These are phyloP conservation scores for Aspergillus proliferans DNA, from an alignment of 2,329 filamentous ascomycete species.

Conservation along the genomic window DNA sequence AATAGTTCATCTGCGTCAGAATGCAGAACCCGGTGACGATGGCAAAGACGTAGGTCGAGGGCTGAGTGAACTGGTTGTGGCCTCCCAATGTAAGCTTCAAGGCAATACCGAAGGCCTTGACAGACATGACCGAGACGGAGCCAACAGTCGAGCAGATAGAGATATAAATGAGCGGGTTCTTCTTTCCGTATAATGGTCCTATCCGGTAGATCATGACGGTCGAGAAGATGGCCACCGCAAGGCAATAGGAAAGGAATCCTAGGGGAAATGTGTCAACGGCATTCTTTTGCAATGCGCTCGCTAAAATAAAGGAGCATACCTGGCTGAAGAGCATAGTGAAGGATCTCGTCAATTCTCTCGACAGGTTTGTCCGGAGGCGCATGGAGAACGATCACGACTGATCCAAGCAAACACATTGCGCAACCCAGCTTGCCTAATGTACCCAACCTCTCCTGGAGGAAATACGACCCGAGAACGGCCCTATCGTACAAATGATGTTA, in stretches of 20 bases:
- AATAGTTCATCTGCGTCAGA: conserved; percentile 99
- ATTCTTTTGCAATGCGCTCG: conserved; percentile 1
- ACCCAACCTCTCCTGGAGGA: conserved; percentile 84
- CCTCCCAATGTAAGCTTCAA: conserved; percentile 89
- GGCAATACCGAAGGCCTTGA: conserved; percentile 97
- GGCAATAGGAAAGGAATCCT: conserved; percentile 88
- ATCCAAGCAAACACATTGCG: conserved; percentile 91
- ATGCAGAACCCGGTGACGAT: conserved; percentile 92
- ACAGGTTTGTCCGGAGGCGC: conserved; percentile 92
- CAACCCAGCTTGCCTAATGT: conserved; percentile 87
- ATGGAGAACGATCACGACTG: conserved; percentile 95
- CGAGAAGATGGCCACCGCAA: conserved; percentile 74
- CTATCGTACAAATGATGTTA: conserved; percentile 36
- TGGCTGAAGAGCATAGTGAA: conserved; percentile 83
- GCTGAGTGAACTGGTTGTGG: conserved; percentile 90
- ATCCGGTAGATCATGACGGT: conserved; percentile 94
- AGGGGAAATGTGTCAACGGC: conserved; percentile 2
- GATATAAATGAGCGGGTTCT: conserved; percentile 91
- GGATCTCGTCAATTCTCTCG: conserved; percentile 81
- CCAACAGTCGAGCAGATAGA: conserved; percentile 97
- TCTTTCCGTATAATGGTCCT: conserved; percentile 82
- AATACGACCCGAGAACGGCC: conserved; percentile 90
- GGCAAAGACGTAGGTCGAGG: conserved; percentile 95
- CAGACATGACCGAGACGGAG: conserved; percentile 96
- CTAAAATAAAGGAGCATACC: conserved; percentile 50